phyloP scores from a whole-genome alignment of 129 eudicot genomes.

The Saussurea involucrata region DNA sequence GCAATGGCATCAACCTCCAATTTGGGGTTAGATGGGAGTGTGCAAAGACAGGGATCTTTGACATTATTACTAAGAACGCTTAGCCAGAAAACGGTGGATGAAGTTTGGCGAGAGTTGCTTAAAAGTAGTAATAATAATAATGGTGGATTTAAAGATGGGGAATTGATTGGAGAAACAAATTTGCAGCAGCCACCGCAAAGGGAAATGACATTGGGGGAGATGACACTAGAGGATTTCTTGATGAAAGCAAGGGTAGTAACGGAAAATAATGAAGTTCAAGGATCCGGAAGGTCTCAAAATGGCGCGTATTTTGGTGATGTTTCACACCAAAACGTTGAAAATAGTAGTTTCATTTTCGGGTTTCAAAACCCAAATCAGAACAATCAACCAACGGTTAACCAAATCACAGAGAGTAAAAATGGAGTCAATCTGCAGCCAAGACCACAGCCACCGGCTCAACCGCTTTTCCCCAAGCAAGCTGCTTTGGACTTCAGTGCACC shows the following conservation, averaged over 20 bases:
- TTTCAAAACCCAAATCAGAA: constrained; percentile 58
- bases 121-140: constrained; percentile 32
- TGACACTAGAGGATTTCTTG: constrained; percentile 84
- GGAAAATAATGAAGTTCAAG: constrained; percentile 47
- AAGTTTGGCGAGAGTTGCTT: constrained; percentile 75
- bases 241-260: constrained; percentile 74
- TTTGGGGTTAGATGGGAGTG: constrained; percentile 34
- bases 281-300: constrained; percentile 7
- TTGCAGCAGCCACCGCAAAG: constrained; percentile 46
- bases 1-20: constrained; percentile 39
- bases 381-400: constrained; percentile 34
- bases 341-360: constrained; percentile 38
- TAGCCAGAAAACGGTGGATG: constrained; percentile 87
- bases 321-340: constrained; percentile 26
- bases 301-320: constrained; percentile 39
- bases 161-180: constrained; percentile 25
- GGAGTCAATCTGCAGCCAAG: constrained; percentile 38
- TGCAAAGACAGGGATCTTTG: constrained; percentile 72
- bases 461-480: constrained; percentile 69
- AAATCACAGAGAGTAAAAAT: constrained; percentile 26
- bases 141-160: constrained; percentile 44
- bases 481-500: constrained; percentile 62
- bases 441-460: constrained; percentile 25
- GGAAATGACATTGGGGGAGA: constrained; percentile 76
- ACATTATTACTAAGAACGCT: constrained; percentile 80